Conservation (phyloP, 2,329 filamentous ascomycete genomes). For the Fusarium buxicola region DNA sequence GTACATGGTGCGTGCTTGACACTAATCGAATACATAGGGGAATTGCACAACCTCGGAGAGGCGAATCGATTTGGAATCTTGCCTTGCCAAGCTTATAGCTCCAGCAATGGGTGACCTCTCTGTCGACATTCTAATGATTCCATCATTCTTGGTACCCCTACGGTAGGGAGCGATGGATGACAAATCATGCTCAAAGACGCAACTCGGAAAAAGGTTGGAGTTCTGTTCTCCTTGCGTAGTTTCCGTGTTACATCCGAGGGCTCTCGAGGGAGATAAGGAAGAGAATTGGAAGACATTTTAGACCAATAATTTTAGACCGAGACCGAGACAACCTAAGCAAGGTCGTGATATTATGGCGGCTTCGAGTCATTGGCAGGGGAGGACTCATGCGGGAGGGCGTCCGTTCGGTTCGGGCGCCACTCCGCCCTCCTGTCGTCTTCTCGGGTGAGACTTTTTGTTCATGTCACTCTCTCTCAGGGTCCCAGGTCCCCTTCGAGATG, state of each 20-base stretch:
- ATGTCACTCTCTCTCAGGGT: constrained; percentile 27
- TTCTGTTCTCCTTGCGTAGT: neutral
- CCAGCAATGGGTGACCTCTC: neutral
- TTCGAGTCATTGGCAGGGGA: constrained; percentile 15
- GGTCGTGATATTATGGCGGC: constrained; percentile 9
- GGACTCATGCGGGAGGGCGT: neutral
- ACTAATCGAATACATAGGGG: neutral
- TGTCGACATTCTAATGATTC: neutral
- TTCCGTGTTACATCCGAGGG: too few relatives aligned
- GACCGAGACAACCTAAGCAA: neutral
- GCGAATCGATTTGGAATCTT: constrained; percentile 35
- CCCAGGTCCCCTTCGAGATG: neutral
- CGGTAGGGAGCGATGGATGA: neutral
- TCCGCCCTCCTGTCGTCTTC: constrained; percentile 12
- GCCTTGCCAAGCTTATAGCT: neutral
- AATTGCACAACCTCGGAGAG: constrained; percentile 9
- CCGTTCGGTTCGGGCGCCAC: constrained; percentile 10
- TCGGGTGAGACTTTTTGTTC: constrained; percentile 10
- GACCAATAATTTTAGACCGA: neutral
- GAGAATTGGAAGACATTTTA: neutral
- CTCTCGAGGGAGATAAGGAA: neutral
- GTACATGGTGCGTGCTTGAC: neutral
- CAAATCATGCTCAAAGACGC: constrained; percentile 14
- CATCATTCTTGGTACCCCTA: neutral
- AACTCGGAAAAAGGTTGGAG: neutral